A percentile compares a stretch with the other conserved stretches of the same genome.
Conservation (phyloP, 495 filamentous ascomycete species). For the Penicillium canariense region DNA sequence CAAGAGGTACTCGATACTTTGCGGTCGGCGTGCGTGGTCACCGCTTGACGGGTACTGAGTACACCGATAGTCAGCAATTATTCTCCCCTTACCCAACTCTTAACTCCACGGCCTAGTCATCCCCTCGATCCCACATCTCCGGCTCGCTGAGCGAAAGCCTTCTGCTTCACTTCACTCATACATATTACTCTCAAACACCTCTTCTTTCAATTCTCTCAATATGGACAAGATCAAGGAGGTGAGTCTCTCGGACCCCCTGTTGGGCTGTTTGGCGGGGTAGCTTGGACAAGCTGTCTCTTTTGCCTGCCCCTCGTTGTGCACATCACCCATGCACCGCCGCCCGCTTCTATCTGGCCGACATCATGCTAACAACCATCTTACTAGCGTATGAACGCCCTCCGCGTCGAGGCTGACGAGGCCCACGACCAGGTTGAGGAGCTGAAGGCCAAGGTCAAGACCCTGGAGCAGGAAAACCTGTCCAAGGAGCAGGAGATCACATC, state of each 20-base stretch:
- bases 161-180: conserved; percentile 27
- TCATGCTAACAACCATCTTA: conserved; percentile 19
- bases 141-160: conserved; percentile 50
- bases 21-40: background rate
- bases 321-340: conserved; percentile 16
- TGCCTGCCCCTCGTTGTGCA: conserved; percentile 17
- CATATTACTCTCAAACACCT: conserved; percentile 24
- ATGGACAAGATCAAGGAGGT: conserved; percentile 79
- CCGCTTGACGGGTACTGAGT: conserved; percentile 12
- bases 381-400: conserved; percentile 92
- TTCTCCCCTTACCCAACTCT: conserved; percentile 27
- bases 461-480: conserved; percentile 90
- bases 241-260: conserved; percentile 38
- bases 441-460: conserved; percentile 75
- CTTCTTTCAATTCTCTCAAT: conserved; percentile 26
- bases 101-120: conserved; percentile 19
- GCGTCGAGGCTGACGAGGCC: conserved; percentile 84
- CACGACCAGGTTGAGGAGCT: conserved; percentile 79
- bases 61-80: conserved; percentile 15
- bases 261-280: conserved; percentile 45
- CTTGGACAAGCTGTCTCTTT: conserved; percentile 34
- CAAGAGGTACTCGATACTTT: conserved; percentile 12
- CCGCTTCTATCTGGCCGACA: background rate
- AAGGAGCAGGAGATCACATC: conserved; percentile 99
- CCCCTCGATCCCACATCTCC: conserved; percentile 23